Percentiles rank a stretch among this genome's conserved stretches.
Evolutionary conservation across 2,329 filamentous ascomycete genomes (phyloP).

Genomic region (Cladosporium colombiae): DNA sequence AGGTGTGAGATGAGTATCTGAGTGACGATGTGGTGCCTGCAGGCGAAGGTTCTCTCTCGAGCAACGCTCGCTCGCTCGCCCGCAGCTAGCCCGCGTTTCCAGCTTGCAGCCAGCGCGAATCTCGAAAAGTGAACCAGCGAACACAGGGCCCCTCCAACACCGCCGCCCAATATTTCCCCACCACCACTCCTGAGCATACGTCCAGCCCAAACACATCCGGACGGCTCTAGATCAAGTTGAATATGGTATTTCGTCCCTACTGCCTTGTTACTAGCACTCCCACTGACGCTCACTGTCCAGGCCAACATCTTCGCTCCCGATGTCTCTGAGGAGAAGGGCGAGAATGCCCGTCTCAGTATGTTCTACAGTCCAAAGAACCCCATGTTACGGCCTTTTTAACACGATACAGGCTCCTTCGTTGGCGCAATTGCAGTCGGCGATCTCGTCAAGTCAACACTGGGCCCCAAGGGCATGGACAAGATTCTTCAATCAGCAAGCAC

Average conservation of each 20-base stretch:
- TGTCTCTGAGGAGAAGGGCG: conserved; percentile 95
- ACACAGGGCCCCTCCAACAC: conserved; percentile 17
- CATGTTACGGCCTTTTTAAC: neutral
- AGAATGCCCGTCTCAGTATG: conserved; percentile 82
- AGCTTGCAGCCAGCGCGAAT: conserved; percentile 5
- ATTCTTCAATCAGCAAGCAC: conserved; percentile 65
- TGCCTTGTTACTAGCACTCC: neutral
- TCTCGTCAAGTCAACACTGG: conserved; percentile 94
- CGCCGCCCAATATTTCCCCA: conserved; percentile 2
- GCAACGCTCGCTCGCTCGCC: neutral
- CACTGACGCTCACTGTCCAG: conserved; percentile 3
- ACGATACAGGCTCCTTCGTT: conserved; percentile 69
- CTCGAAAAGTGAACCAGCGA: conserved; percentile 11
- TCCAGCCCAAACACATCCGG: neutral
- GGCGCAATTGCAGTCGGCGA: conserved; percentile 97
- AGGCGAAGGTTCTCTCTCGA: conserved; percentile 1
- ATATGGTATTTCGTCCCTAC: neutral
- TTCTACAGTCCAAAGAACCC: conserved; percentile 44
- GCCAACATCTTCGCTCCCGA: conserved; percentile 84
- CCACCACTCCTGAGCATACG: conserved; percentile 9
- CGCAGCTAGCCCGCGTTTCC: conserved; percentile 8
- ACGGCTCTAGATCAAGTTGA: conserved; percentile 9
- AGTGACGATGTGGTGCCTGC: neutral
- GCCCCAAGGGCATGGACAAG: conserved; percentile 95
- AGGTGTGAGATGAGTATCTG: neutral